phyloP scores from a whole-genome alignment of 306 rosid species.

The Cicer yamashitae region DNA sequence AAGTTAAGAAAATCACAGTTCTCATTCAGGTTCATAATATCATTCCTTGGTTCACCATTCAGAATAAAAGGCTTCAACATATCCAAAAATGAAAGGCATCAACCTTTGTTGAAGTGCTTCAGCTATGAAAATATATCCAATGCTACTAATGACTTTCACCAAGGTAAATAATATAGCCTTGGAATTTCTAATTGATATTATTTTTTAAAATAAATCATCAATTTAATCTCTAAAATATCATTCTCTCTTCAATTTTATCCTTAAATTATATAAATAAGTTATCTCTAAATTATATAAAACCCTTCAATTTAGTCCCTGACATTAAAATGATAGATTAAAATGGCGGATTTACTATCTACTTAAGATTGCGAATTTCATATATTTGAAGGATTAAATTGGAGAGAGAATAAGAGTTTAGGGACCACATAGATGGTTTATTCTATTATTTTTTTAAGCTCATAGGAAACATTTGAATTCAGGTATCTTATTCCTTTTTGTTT shows the following conservation, averaged over 20 bases:
- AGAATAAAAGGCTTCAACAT: conserved; percentile 52
- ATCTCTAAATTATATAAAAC: no score
- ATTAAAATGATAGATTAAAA: no score
- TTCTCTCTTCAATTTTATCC: no score
- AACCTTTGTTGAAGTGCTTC: conserved; percentile 80
- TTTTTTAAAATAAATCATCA: not conserved
- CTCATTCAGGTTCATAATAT: conserved; percentile 60
- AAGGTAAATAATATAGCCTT: conserved; percentile 58
- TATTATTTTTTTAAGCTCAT: not conserved
- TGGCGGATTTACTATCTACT: no score
- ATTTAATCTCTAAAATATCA: no score
- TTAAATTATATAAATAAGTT: no score
- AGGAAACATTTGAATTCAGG: conserved; percentile 12
- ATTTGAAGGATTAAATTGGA: no score
- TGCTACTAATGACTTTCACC: conserved; percentile 77
- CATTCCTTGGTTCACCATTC: conserved; percentile 76
- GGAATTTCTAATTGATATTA: not conserved
- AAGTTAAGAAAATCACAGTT: conserved; percentile 56
- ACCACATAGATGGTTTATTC: no score
- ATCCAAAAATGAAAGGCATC: conserved; percentile 50
- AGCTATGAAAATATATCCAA: conserved; percentile 67
- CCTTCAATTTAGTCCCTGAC: no score
- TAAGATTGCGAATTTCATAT: no score
- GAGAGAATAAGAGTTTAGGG: no score
- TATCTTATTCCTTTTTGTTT: conserved; percentile 2